Evolutionary conservation across 805 yeast species (phyloP).

Genomic region (Candida sithepensis): DNA sequence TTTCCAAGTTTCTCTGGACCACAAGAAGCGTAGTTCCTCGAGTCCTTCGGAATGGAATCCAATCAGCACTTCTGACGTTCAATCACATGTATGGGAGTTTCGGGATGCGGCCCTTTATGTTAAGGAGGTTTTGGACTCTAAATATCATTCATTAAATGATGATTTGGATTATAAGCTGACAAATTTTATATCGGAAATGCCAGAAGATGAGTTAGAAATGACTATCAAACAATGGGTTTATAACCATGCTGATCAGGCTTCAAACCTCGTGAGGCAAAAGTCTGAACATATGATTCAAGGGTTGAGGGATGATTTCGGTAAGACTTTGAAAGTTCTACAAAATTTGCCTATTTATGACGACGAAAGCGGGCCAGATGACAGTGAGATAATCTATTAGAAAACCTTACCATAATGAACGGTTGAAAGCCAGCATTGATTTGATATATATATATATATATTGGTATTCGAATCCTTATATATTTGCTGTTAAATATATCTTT

Average conservation of each 20-base stretch:
- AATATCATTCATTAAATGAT: slow-evolving; percentile 42
- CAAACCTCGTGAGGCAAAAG: slow-evolving; percentile 41
- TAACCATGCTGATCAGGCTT: slow-evolving; percentile 53
- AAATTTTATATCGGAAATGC: slow-evolving; percentile 63
- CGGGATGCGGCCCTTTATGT: slow-evolving; percentile 29
- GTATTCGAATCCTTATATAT: too few relatives aligned
- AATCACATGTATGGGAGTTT: slow-evolving; percentile 27
- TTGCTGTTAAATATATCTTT: too few relatives aligned
- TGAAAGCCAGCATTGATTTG: too few relatives aligned
- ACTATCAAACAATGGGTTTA: slow-evolving; percentile 68
- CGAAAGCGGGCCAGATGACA: slow-evolving; percentile 7
- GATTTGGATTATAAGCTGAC: slow-evolving; percentile 67
- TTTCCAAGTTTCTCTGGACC: not conserved
- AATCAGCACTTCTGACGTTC: slow-evolving; percentile 27
- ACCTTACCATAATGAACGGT: not conserved
- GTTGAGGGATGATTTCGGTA: slow-evolving; percentile 45
- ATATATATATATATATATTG: too few relatives aligned
- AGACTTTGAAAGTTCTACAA: slow-evolving; percentile 44
- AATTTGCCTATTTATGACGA: slow-evolving; percentile 30
- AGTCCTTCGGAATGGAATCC: slow-evolving; percentile 22
- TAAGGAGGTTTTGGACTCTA: slow-evolving; percentile 28
- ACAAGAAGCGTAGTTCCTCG: not conserved
- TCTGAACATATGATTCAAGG: slow-evolving; percentile 44
- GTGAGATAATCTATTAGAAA: slow-evolving; percentile 7
- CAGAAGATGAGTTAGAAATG: slow-evolving; percentile 64